Conservation (phyloP, 1,139 yeast species). For the Suhomyces bolitotheri region DNA sequence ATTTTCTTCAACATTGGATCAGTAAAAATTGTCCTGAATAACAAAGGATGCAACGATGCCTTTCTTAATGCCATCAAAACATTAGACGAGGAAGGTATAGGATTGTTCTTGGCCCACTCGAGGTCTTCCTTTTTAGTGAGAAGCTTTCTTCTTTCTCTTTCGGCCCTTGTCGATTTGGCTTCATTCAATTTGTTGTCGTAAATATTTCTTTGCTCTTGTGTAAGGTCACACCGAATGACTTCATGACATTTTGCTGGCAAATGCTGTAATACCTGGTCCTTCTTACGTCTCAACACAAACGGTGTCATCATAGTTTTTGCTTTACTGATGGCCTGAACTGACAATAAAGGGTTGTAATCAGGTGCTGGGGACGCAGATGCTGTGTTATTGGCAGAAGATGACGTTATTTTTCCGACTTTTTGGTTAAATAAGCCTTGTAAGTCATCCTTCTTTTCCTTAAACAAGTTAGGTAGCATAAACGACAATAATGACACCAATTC, state of each 20-base stretch:
- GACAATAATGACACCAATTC: constrained; percentile 88
- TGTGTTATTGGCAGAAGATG: constrained; percentile 11
- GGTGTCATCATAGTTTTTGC: constrained; percentile 99
- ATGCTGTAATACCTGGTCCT: constrained; percentile 87
- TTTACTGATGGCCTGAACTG: constrained; percentile 86
- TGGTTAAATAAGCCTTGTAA: constrained; percentile 80
- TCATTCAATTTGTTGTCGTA: constrained; percentile 58
- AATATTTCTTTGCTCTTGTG: constrained; percentile 55
- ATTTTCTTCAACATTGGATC: constrained; percentile 58
- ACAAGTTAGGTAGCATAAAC: constrained; percentile 83
- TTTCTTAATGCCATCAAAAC: constrained; percentile 71
- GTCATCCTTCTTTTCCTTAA: constrained; percentile 80
- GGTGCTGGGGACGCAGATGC: constrained; percentile 12
- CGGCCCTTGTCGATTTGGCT: constrained; percentile 46
- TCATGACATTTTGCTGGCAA: constrained; percentile 74
- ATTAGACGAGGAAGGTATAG: constrained; percentile 48
- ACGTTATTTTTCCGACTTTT: constrained; percentile 59
- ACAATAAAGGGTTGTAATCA: constrained; percentile 74
- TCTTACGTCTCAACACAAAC: constrained; percentile 86
- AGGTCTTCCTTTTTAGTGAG: constrained; percentile 39
- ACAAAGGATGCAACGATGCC: constrained; percentile 72
- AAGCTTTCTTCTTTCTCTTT: constrained; percentile 51
- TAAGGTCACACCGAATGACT: constrained; percentile 65
- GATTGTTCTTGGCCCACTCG: constrained; percentile 35
- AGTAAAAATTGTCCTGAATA: constrained; percentile 61